Percentiles rank a stretch among this genome's conserved stretches.
Conservation (phyloP, 306 rosid genomes). For the Myrica gale region DNA sequence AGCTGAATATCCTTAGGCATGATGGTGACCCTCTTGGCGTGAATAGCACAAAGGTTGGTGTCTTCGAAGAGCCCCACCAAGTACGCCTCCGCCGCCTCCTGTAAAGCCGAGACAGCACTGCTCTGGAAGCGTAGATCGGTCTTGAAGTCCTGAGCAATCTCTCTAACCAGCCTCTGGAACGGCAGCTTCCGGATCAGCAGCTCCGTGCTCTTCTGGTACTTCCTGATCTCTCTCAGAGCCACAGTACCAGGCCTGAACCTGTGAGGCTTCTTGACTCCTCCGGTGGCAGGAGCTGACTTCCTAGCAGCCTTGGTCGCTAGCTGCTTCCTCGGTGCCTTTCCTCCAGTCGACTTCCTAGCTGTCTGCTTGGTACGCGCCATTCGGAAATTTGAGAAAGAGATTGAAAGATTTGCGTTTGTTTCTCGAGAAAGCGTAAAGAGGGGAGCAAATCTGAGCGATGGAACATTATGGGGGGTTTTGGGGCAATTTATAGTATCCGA, state of each 20-base stretch:
- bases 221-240: conserved; percentile 36
- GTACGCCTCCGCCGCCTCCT: conserved; percentile 38
- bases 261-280: conserved; percentile 37
- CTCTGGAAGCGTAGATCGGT: conserved; percentile 38
- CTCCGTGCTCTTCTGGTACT: conserved; percentile 41
- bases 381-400: not conserved
- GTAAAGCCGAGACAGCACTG: conserved; percentile 30
- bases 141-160: conserved; percentile 37
- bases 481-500: not conserved
- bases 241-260: conserved; percentile 40
- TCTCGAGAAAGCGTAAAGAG: not conserved
- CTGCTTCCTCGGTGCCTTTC: conserved; percentile 40
- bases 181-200: conserved; percentile 36
- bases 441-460: not conserved
- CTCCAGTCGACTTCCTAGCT: conserved; percentile 36
- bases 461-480: not conserved
- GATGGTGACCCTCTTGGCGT: conserved; percentile 40
- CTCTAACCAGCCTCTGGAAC: conserved; percentile 35
- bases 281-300: conserved; percentile 38
- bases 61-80: conserved; percentile 39
- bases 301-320: conserved; percentile 31
- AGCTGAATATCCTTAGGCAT: conserved; percentile 44
- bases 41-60: conserved; percentile 39
- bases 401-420: not conserved
- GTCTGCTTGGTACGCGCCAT: conserved; percentile 44